phyloP scores from a whole-genome alignment of 2,329 filamentous ascomycete genomes.

The Exutisphaerella laricina region DNA sequence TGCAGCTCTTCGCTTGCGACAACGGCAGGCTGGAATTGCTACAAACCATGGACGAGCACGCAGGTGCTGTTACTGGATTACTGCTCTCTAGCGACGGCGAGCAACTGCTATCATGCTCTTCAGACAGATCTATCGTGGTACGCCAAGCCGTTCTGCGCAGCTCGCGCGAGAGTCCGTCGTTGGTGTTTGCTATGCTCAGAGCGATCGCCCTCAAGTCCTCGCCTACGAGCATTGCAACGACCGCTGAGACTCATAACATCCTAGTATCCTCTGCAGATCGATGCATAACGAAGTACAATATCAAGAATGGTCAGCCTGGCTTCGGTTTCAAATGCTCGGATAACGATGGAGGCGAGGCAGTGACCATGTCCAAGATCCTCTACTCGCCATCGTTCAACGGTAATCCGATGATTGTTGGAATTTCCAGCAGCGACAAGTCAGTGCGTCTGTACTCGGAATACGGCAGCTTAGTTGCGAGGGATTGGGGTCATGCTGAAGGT shows the following conservation, averaged over 20 bases:
- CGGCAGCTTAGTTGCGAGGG: constrained; percentile 72
- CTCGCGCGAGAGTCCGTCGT: constrained; percentile 50
- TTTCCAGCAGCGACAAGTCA: constrained; percentile 94
- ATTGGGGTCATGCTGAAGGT: constrained; percentile 93
- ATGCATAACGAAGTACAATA: constrained; percentile 50
- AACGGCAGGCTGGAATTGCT: constrained; percentile 54
- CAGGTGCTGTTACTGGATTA: constrained; percentile 74
- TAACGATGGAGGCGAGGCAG: constrained; percentile 71
- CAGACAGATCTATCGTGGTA: constrained; percentile 80
- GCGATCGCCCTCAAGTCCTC: constrained; percentile 80
- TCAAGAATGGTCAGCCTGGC: constrained; percentile 59
- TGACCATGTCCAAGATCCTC: constrained; percentile 72
- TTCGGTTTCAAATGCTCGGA: constrained; percentile 79
- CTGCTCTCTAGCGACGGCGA: constrained; percentile 66
- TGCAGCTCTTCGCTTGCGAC: constrained; percentile 74
- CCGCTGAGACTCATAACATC: constrained; percentile 54
- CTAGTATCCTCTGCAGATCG: constrained; percentile 59
- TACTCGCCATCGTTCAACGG: constrained; percentile 53
- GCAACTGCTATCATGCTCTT: constrained; percentile 71
- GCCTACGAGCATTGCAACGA: constrained; percentile 74
- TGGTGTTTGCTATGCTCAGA: constrained; percentile 71
- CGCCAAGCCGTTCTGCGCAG: constrained; percentile 71
- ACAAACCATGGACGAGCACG: constrained; percentile 88
- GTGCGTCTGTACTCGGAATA: constrained; percentile 82
- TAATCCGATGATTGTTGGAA: constrained; percentile 69